Evolutionary conservation across 306 rosid genomes (phyloP).

Genomic region (Prunus salicina): DNA sequence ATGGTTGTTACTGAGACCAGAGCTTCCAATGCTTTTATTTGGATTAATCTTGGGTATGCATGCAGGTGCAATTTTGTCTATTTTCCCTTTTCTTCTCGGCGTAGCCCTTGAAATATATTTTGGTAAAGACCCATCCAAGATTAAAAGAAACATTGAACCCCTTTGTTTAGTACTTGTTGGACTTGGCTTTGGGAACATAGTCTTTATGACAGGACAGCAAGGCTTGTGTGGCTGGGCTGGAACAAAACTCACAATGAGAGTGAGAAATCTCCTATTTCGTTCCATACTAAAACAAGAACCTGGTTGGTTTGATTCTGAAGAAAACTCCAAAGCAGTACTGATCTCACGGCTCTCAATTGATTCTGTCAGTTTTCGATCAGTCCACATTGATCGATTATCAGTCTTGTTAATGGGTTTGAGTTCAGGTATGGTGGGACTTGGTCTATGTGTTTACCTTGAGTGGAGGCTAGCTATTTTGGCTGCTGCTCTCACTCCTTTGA

Average conservation of each 20-base stretch:
- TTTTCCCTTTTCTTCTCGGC: conserved; percentile 71
- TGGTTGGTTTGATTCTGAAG: conserved; percentile 88
- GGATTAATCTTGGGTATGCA: conserved; percentile 69
- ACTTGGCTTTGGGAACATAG: conserved; percentile 73
- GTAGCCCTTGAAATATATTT: conserved; percentile 62
- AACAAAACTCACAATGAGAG: conserved; percentile 74
- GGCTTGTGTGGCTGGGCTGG: conserved; percentile 96
- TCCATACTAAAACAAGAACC: conserved; percentile 90
- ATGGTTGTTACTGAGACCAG: conserved; percentile 75
- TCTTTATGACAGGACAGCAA: conserved; percentile 89
- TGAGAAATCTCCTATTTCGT: conserved; percentile 67
- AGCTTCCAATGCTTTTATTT: conserved; percentile 41
- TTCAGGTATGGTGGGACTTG: conserved; percentile 73
- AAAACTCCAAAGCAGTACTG: conserved; percentile 73
- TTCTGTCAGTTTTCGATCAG: conserved; percentile 63
- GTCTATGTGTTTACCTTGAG: conserved; percentile 47
- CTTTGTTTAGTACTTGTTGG: conserved; percentile 70
- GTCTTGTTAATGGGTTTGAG: conserved; percentile 87
- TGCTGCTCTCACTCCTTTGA: conserved; percentile 75
- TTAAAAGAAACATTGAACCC: conserved; percentile 42
- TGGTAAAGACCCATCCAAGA: conserved; percentile 23
- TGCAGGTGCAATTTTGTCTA: conserved; percentile 76
- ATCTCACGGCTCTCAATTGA: conserved; percentile 72
- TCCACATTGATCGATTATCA: conserved; percentile 72
- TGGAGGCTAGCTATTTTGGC: conserved; percentile 70